Conservation (phyloP, 2,329 filamentous ascomycete genomes). For the Apiospora phragmitis region DNA sequence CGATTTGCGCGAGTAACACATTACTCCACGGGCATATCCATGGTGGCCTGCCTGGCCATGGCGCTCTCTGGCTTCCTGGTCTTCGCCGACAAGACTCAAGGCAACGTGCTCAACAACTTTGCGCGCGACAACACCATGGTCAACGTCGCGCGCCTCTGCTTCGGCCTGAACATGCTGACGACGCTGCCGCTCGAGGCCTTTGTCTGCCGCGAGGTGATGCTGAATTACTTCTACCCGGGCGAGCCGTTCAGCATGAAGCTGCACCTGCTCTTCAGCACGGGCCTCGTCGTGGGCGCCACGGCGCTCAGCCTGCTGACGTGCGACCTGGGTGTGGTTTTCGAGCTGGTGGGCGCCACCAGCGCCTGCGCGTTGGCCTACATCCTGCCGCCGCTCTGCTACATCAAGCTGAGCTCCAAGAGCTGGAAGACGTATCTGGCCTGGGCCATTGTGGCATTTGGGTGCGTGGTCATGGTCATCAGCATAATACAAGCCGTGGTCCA, state of each 20-base stretch:
- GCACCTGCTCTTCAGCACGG: conserved; percentile 83
- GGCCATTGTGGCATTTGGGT: conserved; percentile 75
- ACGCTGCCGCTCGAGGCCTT: conserved; percentile 96
- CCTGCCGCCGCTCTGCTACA: conserved; percentile 89
- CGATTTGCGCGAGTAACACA: conserved; percentile 93
- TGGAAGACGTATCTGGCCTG: conserved; percentile 74
- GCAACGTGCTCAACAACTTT: conserved; percentile 98
- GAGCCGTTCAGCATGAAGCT: conserved; percentile 79
- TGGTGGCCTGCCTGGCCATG: conserved; percentile 88
- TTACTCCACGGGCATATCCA: conserved; percentile 85
- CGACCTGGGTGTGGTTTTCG: conserved; percentile 91
- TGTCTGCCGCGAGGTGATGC: conserved; percentile 95
- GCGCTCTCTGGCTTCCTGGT: conserved; percentile 87
- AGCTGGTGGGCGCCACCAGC: conserved; percentile 92
- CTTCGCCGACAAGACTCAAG: conserved; percentile 87
- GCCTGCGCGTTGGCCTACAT: conserved; percentile 95
- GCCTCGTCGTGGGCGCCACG: conserved; percentile 79
- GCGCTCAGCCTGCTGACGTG: conserved; percentile 80
- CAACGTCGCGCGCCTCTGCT: conserved; percentile 91
- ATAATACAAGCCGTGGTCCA: conserved; percentile 72
- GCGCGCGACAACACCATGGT: conserved; percentile 87
- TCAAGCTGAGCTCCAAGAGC: conserved; percentile 80
- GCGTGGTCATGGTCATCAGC: conserved; percentile 78
- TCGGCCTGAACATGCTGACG: conserved; percentile 98
- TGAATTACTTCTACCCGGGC: conserved; percentile 72